Percentiles rank a stretch among this genome's conserved stretches.
phyloP scores from a whole-genome alignment of 192 early-diverging fungal genomes.

The Funneliformis mosseae region DNA sequence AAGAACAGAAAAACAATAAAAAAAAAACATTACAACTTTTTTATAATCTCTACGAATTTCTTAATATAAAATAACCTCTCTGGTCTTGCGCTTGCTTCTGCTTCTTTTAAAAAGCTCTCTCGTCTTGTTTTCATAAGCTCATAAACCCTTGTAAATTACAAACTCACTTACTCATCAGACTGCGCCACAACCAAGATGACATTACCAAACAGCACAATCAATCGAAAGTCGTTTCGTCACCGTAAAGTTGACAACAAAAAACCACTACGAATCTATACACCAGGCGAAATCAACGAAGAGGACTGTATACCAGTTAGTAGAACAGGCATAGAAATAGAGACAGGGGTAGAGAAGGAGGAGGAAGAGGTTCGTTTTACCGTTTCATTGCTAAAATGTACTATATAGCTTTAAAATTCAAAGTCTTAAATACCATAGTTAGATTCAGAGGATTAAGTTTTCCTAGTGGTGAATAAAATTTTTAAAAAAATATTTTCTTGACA shows the following conservation, averaged over 20 bases:
- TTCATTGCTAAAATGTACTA: neutral
- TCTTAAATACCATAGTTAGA: neutral
- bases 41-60: neutral
- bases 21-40: neutral
- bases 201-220: neutral
- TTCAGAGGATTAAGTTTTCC: neutral
- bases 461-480: slow-evolving; percentile 6
- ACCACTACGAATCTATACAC: slow-evolving; percentile 77
- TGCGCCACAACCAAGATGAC: slow-evolving; percentile 28
- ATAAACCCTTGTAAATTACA: slow-evolving; percentile 8
- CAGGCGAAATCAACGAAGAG: slow-evolving; percentile 81
- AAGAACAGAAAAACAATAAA: neutral
- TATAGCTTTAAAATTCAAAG: neutral
- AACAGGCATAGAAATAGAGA: slow-evolving; percentile 72
- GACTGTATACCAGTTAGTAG: slow-evolving; percentile 64
- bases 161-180: slow-evolving; percentile 17
- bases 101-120: neutral
- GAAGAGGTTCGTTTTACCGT: slow-evolving; percentile 65
- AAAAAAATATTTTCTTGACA: neutral
- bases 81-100: neutral
- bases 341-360: slow-evolving; percentile 98
- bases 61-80: neutral
- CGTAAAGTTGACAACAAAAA: slow-evolving; percentile 91
- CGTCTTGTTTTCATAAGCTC: neutral
- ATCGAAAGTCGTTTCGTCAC: slow-evolving; percentile 60